Base-by-base conservation (phyloP, 306 rosid genomes). In the Psophocarpus tetragonolobus region DNA sequence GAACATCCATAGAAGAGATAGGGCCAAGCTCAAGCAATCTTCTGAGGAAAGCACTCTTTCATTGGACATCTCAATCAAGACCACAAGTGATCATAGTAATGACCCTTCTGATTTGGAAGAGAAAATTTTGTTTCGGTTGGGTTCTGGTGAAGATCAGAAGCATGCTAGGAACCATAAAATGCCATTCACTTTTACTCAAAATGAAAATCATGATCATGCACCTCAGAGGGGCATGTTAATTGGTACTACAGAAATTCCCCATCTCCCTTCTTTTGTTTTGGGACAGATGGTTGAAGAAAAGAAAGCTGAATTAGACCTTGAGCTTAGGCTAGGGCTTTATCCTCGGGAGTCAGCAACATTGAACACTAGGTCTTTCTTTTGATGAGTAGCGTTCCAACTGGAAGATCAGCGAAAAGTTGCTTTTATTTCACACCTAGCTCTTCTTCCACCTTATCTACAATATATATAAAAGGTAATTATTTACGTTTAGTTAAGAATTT, bases 1-100 rank as follows among this genome's bases (percentile, higher is more conserved):
- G 97, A 91, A 91, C 50, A 87, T 88, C 36, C 97, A 92, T 54
- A 80, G 97, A 77, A 87, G 87, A 84, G 96, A 90, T 21, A 86
- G 90, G 68, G 97, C 93, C 13, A 80, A 73, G 42, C 84, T 92
- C 42, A 87, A 82, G 38, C 97, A 90, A 78, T 82, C 85, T 12
- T 81, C 81, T 8, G 92, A 88, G 38, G 89, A 89, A 54, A 86
- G 67, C 38, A 56, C 71, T 62, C 68, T 76, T 57, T 81, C 91
- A 23, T 47, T 76, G 41, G 90, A 90, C 8, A 76, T 76, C 13
- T 48, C 81, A 23, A 67, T 14, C 45, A 74, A 85, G 65, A 57
- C 41, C 24, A 14, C 87, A 3, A 18, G 8, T 29, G 45, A 62
- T 57, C 53, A 64, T 20, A 10, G 4, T n/a, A 68, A 58, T 71